phyloP scores from a whole-genome alignment of 805 yeast species.

The Debaryomyces castellii region DNA sequence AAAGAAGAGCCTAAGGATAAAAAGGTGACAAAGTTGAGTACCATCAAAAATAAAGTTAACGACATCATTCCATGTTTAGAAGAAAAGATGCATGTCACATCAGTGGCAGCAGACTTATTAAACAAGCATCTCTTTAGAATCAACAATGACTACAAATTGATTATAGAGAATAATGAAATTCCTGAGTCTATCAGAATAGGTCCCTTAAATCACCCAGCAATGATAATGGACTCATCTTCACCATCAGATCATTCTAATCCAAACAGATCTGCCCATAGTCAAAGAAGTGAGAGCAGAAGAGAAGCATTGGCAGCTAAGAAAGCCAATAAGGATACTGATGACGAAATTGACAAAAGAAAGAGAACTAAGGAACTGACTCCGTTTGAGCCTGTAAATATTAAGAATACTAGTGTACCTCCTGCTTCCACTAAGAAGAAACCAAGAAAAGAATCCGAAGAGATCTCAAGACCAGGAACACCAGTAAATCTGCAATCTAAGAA shows the following conservation, averaged over 20 bases:
- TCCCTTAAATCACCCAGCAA: conserved; percentile 87
- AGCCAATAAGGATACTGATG: conserved; percentile 47
- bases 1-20: conserved; percentile 21
- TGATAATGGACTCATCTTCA: conserved; percentile 56
- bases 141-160: conserved; percentile 76
- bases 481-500: conserved; percentile 16
- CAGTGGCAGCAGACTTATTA: conserved; percentile 80
- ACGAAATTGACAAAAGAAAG: conserved; percentile 16
- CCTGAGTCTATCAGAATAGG: conserved; percentile 80
- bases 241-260: conserved; percentile 39
- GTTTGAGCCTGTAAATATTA: not conserved
- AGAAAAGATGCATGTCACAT: conserved; percentile 96
- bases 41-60: conserved; percentile 46
- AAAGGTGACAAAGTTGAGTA: conserved; percentile 31
- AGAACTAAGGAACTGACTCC: conserved; percentile 16
- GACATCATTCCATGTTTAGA: conserved; percentile 90
- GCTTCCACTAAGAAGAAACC: conserved; percentile 15
- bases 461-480: conserved; percentile 15
- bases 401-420: not conserved
- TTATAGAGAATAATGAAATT: conserved; percentile 70
- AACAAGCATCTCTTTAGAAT: conserved; percentile 67
- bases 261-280: conserved; percentile 64
- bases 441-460: conserved; percentile 16
- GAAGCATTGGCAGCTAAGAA: conserved; percentile 91
- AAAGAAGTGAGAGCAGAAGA: conserved; percentile 80